A percentile compares a stretch with the other conserved stretches of the same genome.
phyloP scores from a whole-genome alignment of 805 yeast genomes.

The Ogataea ramenticola region DNA sequence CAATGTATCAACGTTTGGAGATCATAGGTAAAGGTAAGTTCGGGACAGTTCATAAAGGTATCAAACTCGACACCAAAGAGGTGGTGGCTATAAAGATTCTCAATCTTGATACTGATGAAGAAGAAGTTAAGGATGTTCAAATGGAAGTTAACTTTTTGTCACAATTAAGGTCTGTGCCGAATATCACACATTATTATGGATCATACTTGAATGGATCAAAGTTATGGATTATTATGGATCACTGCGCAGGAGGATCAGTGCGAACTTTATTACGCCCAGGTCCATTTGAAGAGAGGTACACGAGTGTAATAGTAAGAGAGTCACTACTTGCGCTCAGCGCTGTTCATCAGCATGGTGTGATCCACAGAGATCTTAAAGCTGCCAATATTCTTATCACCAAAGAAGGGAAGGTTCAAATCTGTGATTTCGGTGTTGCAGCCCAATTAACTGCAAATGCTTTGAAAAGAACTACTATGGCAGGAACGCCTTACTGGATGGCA shows the following conservation, averaged over 20 bases:
- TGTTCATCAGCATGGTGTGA: slow-evolving; percentile 85
- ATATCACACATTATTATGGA: slow-evolving; percentile 87
- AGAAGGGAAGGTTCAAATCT: slow-evolving; percentile 83
- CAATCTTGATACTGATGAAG: slow-evolving; percentile 86
- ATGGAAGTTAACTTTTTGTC: slow-evolving; percentile 84
- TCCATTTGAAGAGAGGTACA: slow-evolving; percentile 73
- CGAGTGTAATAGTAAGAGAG: slow-evolving; percentile 82
- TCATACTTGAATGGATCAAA: slow-evolving; percentile 64
- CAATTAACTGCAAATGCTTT: slow-evolving; percentile 67
- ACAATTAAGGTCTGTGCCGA: slow-evolving; percentile 78
- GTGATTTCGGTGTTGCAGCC: slow-evolving; percentile 99
- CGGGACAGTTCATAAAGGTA: slow-evolving; percentile 92
- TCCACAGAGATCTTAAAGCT: slow-evolving; percentile 94
- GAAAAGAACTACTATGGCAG: slow-evolving; percentile 91
- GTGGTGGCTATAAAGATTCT: slow-evolving; percentile 90
- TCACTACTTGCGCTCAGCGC: slow-evolving; percentile 66
- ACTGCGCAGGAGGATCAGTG: slow-evolving; percentile 93
- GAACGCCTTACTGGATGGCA: slow-evolving; percentile 98
- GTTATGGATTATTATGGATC: slow-evolving; percentile 86
- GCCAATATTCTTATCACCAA: slow-evolving; percentile 82
- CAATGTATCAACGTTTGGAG: slow-evolving; percentile 70
- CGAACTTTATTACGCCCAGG: slow-evolving; percentile 86
- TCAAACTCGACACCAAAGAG: slow-evolving; percentile 58
- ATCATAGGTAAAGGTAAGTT: slow-evolving; percentile 94
- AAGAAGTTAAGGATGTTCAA: slow-evolving; percentile 92